Evolutionary conservation across 2,329 filamentous ascomycete species (phyloP), one percentile per base, ranked within the genome.

Genomic region (Neonectria ditissima): DNA sequence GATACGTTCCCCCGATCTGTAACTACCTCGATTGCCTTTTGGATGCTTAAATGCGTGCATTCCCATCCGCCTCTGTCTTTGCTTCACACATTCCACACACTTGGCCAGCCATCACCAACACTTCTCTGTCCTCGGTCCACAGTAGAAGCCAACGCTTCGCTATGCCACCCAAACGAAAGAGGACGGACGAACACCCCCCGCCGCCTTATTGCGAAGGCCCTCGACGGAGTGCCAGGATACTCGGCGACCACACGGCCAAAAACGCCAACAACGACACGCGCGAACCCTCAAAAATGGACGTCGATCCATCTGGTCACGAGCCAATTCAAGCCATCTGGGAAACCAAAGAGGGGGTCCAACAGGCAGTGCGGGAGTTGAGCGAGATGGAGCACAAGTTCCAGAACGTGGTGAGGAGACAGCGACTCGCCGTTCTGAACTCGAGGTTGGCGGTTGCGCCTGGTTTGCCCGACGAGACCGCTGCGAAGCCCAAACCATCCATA

Each of bases 331-430:
- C 50, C 16, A 50, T 69, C 22, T 67, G 57, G 67, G 56, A 55
- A 3, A 57, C 65, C 2, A 68, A 60, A 41, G 65, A 71, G 28
- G 70, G 73, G 2, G 76, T 84, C 6, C 72, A 81, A 9, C 66
- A 76, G 3, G 82, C 82, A 18, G 78, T 83, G 63, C 77, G 78
- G n/a, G 77, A 79, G n/a, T 75, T 86, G 26, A 80, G 77, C 5
- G 77, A 83, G 66, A 86, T 86, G 82, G 84, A 86, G 48, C 74
- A 79, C 16, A 76, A 77, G n/a, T 71, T 87, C 3, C 79, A 80
- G 28, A 76, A 74, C 5, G 78, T 78, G 6, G 79, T 80, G 10
- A 82, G 83, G 60, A 77, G 74, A 22, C 83, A 86, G 64, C 83
- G 84, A 37, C 69, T 80, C 0, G 81, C 81, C n/a, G 65, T 87